phyloP scores from a whole-genome alignment of 768 basidiomycete species.

The Imleria badia region DNA sequence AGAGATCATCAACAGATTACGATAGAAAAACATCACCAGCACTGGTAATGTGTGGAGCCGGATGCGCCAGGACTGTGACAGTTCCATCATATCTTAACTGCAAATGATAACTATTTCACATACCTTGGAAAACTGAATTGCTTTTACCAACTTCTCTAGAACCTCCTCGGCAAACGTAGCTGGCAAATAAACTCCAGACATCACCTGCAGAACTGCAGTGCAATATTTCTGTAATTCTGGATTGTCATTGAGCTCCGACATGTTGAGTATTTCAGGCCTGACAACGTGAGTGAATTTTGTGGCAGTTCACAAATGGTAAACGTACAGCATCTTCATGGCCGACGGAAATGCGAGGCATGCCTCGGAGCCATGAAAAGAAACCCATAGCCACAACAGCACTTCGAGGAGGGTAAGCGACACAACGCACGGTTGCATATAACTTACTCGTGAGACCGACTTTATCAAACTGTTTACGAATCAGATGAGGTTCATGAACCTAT shows the following conservation, averaged over 20 bases:
- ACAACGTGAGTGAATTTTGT: constrained; percentile 6
- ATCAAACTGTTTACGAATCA: constrained; percentile 61
- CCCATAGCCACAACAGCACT: constrained; percentile 83
- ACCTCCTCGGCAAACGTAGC: constrained; percentile 61
- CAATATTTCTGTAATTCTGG: constrained; percentile 81
- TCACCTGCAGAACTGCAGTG: constrained; percentile 74
- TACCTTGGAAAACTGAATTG: constrained; percentile 79
- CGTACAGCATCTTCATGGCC: constrained; percentile 73
- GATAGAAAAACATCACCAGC: constrained; percentile 87
- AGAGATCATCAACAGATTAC: constrained; percentile 78
- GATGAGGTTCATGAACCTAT: background rate
- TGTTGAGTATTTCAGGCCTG: constrained; percentile 85
- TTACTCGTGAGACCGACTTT: constrained; percentile 83
- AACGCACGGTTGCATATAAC: constrained; percentile 6
- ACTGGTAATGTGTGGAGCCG: constrained; percentile 86
- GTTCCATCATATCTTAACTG: constrained; percentile 11
- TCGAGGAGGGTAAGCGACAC: constrained; percentile 19
- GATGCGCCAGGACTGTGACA: constrained; percentile 81
- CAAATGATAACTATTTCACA: constrained; percentile 19
- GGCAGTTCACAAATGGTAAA: constrained; percentile 14
- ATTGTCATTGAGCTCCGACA: constrained; percentile 88
- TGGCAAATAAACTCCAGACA: constrained; percentile 80
- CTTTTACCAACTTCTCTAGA: constrained; percentile 58
- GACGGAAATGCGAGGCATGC: constrained; percentile 79
- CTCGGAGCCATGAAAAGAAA: constrained; percentile 70